Evolutionary conservation across 106 monocot species (phyloP).

Genomic region (Dioscorea dumetorum): DNA sequence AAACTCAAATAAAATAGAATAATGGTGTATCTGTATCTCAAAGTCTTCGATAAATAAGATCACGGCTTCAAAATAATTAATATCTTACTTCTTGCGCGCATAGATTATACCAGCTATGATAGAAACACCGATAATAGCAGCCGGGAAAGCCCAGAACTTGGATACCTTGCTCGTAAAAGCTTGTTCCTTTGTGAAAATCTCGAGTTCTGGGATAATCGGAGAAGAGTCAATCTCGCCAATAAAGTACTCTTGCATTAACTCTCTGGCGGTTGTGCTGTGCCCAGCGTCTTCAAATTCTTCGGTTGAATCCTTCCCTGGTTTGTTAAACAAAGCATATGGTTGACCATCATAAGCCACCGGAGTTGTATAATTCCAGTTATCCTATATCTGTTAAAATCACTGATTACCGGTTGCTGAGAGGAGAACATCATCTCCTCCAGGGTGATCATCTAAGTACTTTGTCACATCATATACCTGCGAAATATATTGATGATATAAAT

Average conservation of each 20-base stretch:
- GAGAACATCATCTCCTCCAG: slow-evolving; percentile 90
- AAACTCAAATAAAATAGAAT: not conserved
- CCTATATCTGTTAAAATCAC: not conserved
- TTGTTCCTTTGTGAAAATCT: slow-evolving; percentile 37
- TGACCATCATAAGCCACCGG: not conserved
- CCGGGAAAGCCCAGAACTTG: slow-evolving; percentile 46
- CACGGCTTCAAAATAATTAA: not conserved
- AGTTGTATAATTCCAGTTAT: not conserved
- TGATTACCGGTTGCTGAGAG: slow-evolving; percentile 49
- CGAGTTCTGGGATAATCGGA: slow-evolving; percentile 34
- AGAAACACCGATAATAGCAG: slow-evolving; percentile 43
- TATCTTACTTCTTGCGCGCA: slow-evolving; percentile 30
- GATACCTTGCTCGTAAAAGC: slow-evolving; percentile 9
- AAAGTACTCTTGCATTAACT: slow-evolving; percentile 59
- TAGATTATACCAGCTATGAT: slow-evolving; percentile 31
- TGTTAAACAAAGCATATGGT: not conserved
- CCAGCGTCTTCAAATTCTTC: slow-evolving; percentile 96
- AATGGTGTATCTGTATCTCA: not conserved
- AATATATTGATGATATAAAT: not conserved
- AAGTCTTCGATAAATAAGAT: not conserved
- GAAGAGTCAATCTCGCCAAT: slow-evolving; percentile 67
- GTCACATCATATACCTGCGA: slow-evolving; percentile 87
- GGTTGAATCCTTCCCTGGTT: slow-evolving; percentile 65
- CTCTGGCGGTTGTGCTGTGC: slow-evolving; percentile 62
- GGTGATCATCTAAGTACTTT: slow-evolving; percentile 79